A percentile compares a stretch with the other conserved stretches of the same genome.
Conservation (phyloP, 2,329 filamentous ascomycete species). For the Colletotrichum karsti region DNA sequence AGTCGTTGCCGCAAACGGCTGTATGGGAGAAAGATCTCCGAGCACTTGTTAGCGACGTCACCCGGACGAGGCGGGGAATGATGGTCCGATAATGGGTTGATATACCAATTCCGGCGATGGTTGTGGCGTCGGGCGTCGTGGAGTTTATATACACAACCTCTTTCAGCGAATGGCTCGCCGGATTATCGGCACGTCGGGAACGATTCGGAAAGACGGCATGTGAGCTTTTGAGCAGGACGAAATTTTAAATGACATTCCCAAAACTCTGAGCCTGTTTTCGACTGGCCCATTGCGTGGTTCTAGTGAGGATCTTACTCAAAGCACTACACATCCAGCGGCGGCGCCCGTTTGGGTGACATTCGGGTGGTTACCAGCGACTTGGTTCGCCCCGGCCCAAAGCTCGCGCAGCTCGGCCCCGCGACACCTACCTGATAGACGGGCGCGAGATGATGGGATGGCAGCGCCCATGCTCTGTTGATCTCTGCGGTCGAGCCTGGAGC, state of each 20-base stretch:
- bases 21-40: not conserved
- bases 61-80: not conserved
- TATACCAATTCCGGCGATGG: conserved; percentile 9
- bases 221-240: not conserved
- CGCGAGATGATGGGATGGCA: not conserved
- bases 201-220: not conserved
- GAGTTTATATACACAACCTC: conserved; percentile 2
- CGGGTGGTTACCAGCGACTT: not conserved
- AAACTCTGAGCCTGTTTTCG: not conserved
- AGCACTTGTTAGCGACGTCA: not conserved
- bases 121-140: conserved; percentile 17
- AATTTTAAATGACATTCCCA: not conserved
- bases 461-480: not conserved
- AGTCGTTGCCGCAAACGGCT: conserved; percentile 4
- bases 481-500: not conserved
- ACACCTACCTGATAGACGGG: not conserved
- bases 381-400: not conserved
- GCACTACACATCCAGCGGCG: not conserved
- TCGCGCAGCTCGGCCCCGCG: not conserved
- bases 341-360: not conserved
- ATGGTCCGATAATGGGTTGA: conserved; percentile 5
- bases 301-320: not conserved
- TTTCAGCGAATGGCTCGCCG: not conserved
- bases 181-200: not conserved
- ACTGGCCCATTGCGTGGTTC: not conserved